These are phyloP conservation scores for Neodidymelliopsis sp. DNA, from an alignment of 2,329 filamentous ascomycete species.

Conservation along the genomic window DNA sequence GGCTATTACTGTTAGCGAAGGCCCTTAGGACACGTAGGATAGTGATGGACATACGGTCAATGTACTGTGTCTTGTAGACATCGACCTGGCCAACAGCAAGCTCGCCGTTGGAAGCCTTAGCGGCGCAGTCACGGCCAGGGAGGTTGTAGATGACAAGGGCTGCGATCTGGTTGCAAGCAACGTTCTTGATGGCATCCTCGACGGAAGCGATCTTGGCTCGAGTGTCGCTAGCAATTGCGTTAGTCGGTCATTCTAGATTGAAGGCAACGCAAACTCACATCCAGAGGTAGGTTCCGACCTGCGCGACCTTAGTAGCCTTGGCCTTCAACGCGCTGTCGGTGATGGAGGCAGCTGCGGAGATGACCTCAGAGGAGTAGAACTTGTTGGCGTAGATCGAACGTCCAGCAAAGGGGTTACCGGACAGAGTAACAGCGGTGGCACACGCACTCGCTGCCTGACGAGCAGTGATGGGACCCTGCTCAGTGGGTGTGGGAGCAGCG, in stretches of 20 bases:
- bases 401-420: constrained; percentile 62
- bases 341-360: constrained; percentile 66
- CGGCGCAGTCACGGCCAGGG: constrained; percentile 70
- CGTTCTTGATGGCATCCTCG: constrained; percentile 59
- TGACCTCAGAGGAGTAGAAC: constrained; percentile 62
- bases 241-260: constrained; percentile 15
- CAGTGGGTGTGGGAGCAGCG: constrained; percentile 42
- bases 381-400: constrained; percentile 61
- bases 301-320: constrained; percentile 56
- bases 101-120: constrained; percentile 71
- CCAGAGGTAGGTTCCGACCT: constrained; percentile 63
- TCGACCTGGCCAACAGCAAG: constrained; percentile 61
- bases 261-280: constrained; percentile 51
- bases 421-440: constrained; percentile 46
- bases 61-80: constrained; percentile 61
- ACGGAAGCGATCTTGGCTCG: constrained; percentile 58
- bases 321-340: constrained; percentile 58
- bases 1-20: constrained; percentile 32
- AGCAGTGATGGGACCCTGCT: constrained; percentile 45
- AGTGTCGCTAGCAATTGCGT: constrained; percentile 57
- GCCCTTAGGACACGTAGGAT: neutral
- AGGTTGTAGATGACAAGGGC: constrained; percentile 70
- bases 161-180: constrained; percentile 58
- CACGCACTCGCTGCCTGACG: constrained; percentile 41
- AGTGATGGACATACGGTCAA: constrained; percentile 52